Percentiles rank a stretch among this genome's conserved stretches.
Conservation (phyloP, 2,329 filamentous ascomycete genomes). For the Epichloe aotearoae region DNA sequence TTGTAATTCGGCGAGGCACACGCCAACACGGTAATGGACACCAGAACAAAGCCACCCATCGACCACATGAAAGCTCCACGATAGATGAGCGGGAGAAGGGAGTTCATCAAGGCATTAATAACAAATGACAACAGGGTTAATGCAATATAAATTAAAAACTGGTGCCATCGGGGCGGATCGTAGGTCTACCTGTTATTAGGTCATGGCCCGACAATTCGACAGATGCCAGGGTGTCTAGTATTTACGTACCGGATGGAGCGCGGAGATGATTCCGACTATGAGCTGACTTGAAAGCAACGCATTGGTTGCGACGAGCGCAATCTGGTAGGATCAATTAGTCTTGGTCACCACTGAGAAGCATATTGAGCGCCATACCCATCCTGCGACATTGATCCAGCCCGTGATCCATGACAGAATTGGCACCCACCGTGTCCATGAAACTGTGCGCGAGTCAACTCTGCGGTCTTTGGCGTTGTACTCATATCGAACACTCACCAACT, state of each 20-base stretch:
- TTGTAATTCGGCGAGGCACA: constrained; percentile 49
- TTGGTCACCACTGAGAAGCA: neutral
- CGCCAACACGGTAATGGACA: constrained; percentile 54
- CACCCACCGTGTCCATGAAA: constrained; percentile 13
- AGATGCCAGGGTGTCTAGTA: neutral
- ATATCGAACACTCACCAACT: neutral
- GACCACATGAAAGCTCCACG: constrained; percentile 55
- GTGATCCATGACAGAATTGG: constrained; percentile 19
- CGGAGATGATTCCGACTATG: constrained; percentile 49
- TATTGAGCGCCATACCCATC: constrained; percentile 31
- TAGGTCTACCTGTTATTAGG: constrained; percentile 24
- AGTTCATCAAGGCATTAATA: constrained; percentile 19
- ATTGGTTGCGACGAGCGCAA: constrained; percentile 53
- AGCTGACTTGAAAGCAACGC: constrained; percentile 54
- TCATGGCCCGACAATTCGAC: neutral
- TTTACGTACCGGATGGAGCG: constrained; percentile 34
- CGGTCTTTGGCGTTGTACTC: neutral
- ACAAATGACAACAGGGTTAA: constrained; percentile 16
- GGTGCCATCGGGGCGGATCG: constrained; percentile 48
- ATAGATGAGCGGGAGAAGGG: constrained; percentile 33
- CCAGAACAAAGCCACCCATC: constrained; percentile 51
- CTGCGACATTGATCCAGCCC: constrained; percentile 53
- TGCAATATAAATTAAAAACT: constrained; percentile 42
- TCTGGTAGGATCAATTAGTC: constrained; percentile 12
- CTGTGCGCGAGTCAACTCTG: constrained; percentile 3